Evolutionary conservation across 2,329 filamentous ascomycete genomes (phyloP), one percentile per base, ranked within the genome.

Genomic region (Xylaria sp.): DNA sequence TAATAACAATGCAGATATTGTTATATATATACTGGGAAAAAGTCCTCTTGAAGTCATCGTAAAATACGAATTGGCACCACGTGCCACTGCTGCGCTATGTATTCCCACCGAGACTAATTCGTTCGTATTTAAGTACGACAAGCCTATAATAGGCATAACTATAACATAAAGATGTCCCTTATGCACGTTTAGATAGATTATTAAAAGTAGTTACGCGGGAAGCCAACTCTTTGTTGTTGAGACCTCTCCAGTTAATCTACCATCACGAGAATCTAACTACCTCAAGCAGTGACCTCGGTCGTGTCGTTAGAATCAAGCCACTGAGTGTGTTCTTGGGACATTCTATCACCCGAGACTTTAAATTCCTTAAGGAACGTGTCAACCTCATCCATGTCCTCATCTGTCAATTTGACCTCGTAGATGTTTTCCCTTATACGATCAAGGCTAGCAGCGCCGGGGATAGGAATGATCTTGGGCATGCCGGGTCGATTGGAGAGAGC

Each of bases 401-500:
- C 70, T 5, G 72, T 79, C 33, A 84, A 69, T 2, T 72, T 67
- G 11, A 81, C 73, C 29, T 75, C 66, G 61, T 77, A 77, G 63
- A 75, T 73, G 67, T 87, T 87, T 76, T 86, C 84, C 42, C 77
- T 66, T 13, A 86, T 77, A 29, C 84, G 79, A 22, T 74, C 77
- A 33, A 76, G 73, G 7, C 76, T 83, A 0, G 79, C 82, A 6
- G 84, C 80, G 3, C 84, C 84, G 0, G 85, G 85, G 54, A 87
- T 86, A 1, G 85, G 84, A 53, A 87, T 80, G 50, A 86, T 79
- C 9, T 69, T 66, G 29, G 80, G 79, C 76, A 81, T 70, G 13
- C 80, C 80, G 15, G 80, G 76, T 55, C 75, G 77, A 42, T 74
- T 74, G 6, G 70, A 72, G 15, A 72, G 69, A 9, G 68, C 59